Evolutionary conservation across 352 stramenopile species (phyloP).

Genomic region (Pythium brachiatum): DNA sequence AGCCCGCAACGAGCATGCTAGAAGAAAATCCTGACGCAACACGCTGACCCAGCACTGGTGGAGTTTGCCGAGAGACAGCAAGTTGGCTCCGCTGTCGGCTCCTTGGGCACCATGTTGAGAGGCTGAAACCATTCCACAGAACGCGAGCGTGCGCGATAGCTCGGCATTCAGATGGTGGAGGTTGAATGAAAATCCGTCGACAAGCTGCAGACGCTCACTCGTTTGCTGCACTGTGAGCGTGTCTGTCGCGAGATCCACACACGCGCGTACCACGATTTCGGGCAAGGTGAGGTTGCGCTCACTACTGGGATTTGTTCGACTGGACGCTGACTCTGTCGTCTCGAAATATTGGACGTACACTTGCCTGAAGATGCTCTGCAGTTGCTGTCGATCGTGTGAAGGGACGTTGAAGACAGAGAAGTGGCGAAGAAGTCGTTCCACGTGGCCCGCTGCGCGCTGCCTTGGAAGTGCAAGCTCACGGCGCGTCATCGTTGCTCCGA

Average conservation of each 20-base stretch:
- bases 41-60: slow-evolving; percentile 66
- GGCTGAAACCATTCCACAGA: slow-evolving; percentile 1
- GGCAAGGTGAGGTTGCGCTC: slow-evolving; percentile 32
- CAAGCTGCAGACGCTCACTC: slow-evolving; percentile 1
- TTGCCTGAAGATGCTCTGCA: slow-evolving; percentile 47
- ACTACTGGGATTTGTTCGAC: not conserved
- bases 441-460: not conserved
- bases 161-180: slow-evolving; percentile 46
- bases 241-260: slow-evolving; percentile 49
- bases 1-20: slow-evolving; percentile 19
- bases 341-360: slow-evolving; percentile 40
- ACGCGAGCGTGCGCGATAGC: slow-evolving; percentile 38
- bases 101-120: not conserved
- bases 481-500: slow-evolving; percentile 41
- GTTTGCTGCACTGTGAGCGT: slow-evolving; percentile 36
- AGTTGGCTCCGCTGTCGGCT: slow-evolving; percentile 19
- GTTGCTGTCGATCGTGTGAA: slow-evolving; percentile 39
- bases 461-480: not conserved
- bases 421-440: slow-evolving; percentile 42
- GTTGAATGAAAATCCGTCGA: slow-evolving; percentile 41
- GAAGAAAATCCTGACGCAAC: slow-evolving; percentile 43
- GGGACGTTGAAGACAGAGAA: slow-evolving; percentile 48
- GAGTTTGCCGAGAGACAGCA: slow-evolving; percentile 51
- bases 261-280: slow-evolving; percentile 51
- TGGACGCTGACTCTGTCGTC: not conserved